A percentile compares a stretch with the other conserved stretches of the same genome.
Evolutionary conservation across 192 early-diverging fungal genomes (phyloP).

Genomic region (Mortierella alpina): DNA sequence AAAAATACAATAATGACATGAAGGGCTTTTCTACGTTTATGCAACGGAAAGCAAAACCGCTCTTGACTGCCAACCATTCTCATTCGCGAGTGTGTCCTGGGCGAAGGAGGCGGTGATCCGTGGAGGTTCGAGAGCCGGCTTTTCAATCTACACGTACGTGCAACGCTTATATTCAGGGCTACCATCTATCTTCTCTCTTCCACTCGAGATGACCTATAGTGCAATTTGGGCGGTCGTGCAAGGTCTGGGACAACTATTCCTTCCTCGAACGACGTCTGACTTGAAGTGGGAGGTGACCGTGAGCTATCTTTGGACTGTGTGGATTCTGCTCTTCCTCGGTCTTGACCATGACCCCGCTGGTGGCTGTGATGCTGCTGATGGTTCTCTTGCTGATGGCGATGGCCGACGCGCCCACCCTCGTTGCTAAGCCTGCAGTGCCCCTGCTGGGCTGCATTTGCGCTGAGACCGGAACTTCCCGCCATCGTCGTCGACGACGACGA

Average conservation of each 20-base stretch:
- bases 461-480: background rate
- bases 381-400: background rate
- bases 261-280: slow-evolving; percentile 9
- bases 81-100: no score
- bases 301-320: background rate
- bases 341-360: background rate
- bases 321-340: background rate
- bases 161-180: no score
- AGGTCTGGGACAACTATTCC: slow-evolving; percentile 28
- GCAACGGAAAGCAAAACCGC: no score
- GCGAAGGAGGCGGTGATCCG: no score
- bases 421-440: background rate
- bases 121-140: no score
- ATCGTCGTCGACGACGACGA: background rate
- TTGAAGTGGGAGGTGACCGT: no score
- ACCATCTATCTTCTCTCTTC: slow-evolving; percentile 12
- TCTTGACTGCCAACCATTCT: no score
- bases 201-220: slow-evolving; percentile 25
- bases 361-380: background rate
- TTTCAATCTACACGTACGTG: no score
- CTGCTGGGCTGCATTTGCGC: background rate
- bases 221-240: slow-evolving; percentile 26
- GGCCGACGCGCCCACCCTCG: background rate
- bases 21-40: no score
- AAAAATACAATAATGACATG: no score